Percentiles rank a stretch among this genome's conserved stretches.
phyloP scores from a whole-genome alignment of 139 green algal genomes.

The Volvox africanus region DNA sequence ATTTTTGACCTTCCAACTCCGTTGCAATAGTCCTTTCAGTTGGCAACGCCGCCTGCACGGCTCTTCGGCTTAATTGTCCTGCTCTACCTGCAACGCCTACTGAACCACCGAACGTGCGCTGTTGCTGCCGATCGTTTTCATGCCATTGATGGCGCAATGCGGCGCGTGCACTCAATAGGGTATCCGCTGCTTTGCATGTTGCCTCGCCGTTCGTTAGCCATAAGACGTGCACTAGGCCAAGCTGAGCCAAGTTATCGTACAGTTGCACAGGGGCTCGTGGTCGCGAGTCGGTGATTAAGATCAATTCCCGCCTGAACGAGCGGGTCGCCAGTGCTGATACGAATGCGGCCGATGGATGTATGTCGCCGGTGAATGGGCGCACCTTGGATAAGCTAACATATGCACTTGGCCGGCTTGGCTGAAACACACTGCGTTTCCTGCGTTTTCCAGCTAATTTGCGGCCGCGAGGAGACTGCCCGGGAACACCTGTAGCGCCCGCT shows the following conservation, averaged over 20 bases:
- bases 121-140: not conserved
- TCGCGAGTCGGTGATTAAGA: slow-evolving; percentile 40
- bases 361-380: slow-evolving; percentile 19
- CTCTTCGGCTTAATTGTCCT: not conserved
- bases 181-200: not conserved
- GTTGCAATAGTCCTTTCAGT: too few relatives aligned
- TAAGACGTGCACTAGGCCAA: slow-evolving; percentile 36
- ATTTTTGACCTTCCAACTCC: too few relatives aligned
- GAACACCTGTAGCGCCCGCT: not conserved
- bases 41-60: not conserved
- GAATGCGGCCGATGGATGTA: not conserved
- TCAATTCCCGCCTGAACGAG: slow-evolving; percentile 10
- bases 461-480: not conserved
- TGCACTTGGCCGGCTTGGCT: not conserved
- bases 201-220: slow-evolving; percentile 23
- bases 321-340: not conserved
- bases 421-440: not conserved
- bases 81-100: not conserved
- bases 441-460: not conserved
- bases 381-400: slow-evolving; percentile 30
- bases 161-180: not conserved
- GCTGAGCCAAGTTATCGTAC: slow-evolving; percentile 13
- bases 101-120: not conserved
- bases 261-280: not conserved
- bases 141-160: not conserved